Evolutionary conservation across 352 stramenopile species (phyloP), one percentile per base, ranked within the genome.

Genomic region (Phytophthora sansomeana): DNA sequence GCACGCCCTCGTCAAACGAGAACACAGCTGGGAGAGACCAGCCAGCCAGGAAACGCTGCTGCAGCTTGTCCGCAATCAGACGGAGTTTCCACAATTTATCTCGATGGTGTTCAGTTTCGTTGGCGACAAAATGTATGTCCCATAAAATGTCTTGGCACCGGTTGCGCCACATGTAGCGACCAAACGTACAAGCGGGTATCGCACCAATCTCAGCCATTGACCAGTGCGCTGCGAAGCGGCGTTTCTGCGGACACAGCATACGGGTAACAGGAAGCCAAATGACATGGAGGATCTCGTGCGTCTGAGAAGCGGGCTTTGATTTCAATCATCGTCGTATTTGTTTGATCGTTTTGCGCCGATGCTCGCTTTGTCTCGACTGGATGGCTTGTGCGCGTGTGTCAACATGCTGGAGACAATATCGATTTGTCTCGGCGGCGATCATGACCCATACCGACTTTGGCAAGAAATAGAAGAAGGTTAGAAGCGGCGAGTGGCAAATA

Each of bases 71-170:
- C 5, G 16, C 13, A 13, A 41, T n/a, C 13, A 10, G 35, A 4
- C 35, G 8, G 8, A 41, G 35, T n/a, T 41, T 41, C 35, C 35
- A 41, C 4, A 41, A 10, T 41, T 41, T 41, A n/a, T 41, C 35
- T 5, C 35, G 8, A 4, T 5, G 7, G 13, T 10, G 35, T 3
- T 41, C 35, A 10, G 9, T 10, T 10, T 59, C 32, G 38, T 69
- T 70, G 58, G 64, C 42, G 0, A 58, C 46, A 32, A 75, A 61
- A 30, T 70, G 54, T 2, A 75, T 21, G 39, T 69, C 60, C 5
- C 44, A 30, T 1, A 74, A 30, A 16, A 74, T 65, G 13, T 51
- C 43, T 9, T 42, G 44, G 46, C 53, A 72, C 0, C 47, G 52
- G 19, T 72, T 69, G 1, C 63, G 68, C 1, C 19, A 6, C 52